These are phyloP conservation scores for Claviceps africana DNA, from an alignment of 2,329 filamentous ascomycete species.

Conservation along the genomic window DNA sequence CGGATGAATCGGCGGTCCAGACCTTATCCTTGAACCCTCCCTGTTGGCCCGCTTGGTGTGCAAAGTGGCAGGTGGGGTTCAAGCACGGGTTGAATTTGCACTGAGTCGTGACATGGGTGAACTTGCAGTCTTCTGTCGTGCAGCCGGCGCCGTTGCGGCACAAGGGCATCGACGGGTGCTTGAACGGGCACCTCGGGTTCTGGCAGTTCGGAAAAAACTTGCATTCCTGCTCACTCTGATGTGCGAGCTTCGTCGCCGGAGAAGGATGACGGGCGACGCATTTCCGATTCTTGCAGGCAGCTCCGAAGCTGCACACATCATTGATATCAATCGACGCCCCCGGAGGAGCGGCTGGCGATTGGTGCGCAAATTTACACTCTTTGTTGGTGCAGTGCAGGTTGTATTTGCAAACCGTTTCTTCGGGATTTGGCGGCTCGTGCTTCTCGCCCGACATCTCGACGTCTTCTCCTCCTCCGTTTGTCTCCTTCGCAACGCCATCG, in stretches of 20 bases:
- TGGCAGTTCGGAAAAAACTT: conserved; percentile 86
- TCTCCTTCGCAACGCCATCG: conserved; percentile 21
- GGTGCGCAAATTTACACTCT: conserved; percentile 86
- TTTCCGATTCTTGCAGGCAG: conserved; percentile 90
- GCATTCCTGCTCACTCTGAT: conserved; percentile 76
- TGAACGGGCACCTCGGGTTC: conserved; percentile 76
- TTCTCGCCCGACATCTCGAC: conserved; percentile 45
- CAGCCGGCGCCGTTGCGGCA: conserved; percentile 90
- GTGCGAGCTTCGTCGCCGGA: conserved; percentile 63
- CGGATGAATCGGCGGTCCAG: conserved; percentile 53
- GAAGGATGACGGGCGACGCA: conserved; percentile 87
- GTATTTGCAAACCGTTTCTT: conserved; percentile 70
- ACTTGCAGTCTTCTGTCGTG: conserved; percentile 68
- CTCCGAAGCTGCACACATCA: conserved; percentile 72
- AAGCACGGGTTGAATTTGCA: conserved; percentile 89
- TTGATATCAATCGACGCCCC: conserved; percentile 63
- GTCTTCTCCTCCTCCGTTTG: conserved; percentile 37
- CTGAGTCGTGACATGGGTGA: conserved; percentile 69
- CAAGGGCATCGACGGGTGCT: conserved; percentile 71
- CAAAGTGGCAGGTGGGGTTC: conserved; percentile 77
- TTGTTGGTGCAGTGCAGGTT: conserved; percentile 79
- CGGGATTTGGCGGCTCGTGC: conserved; percentile 41
- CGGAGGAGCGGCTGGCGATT: conserved; percentile 77
- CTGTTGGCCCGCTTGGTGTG: conserved; percentile 82
- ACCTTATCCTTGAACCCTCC: conserved; percentile 79